A percentile compares a stretch with the other conserved stretches of the same genome.
Conservation (phyloP, 495 filamentous ascomycete species). For the Penicillium alfredii region DNA sequence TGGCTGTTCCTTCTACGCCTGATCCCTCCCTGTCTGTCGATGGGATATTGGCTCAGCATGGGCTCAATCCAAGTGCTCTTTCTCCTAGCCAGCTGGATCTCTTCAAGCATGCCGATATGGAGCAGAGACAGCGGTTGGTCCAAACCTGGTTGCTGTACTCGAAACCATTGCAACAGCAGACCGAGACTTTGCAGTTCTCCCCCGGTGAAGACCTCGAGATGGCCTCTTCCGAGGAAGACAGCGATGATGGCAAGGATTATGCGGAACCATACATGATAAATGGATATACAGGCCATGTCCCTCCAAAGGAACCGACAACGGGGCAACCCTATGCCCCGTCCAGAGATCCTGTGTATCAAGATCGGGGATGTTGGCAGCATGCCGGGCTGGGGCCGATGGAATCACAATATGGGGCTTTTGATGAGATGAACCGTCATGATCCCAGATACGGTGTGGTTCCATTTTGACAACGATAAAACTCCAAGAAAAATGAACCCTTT, state of each 20-base stretch:
- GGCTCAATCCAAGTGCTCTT: conserved; percentile 49
- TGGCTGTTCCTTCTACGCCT: no score
- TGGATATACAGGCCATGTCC: conserved; percentile 54
- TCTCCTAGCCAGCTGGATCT: conserved; percentile 54
- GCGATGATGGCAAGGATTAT: conserved; percentile 26
- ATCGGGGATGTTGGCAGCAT: conserved; percentile 44
- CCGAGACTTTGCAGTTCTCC: conserved; percentile 9
- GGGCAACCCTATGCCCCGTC: conserved; percentile 47
- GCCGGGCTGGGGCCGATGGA: conserved; percentile 45
- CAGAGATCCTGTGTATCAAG: conserved; percentile 57
- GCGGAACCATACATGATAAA: conserved; percentile 67
- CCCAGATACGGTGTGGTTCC: conserved; percentile 3
- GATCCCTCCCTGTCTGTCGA: no score
- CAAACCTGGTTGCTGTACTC: conserved; percentile 62
- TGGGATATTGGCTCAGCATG: conserved; percentile 41
- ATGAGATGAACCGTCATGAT: conserved; percentile 33
- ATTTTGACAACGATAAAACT: no score
- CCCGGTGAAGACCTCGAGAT: conserved; percentile 49
- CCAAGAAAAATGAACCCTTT: no score
- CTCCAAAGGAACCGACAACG: conserved; percentile 26
- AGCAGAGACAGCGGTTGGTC: conserved; percentile 54
- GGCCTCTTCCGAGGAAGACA: conserved; percentile 28
- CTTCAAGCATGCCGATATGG: conserved; percentile 52
- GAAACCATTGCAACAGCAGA: conserved; percentile 12
- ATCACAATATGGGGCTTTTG: conserved; percentile 50